Base-by-base conservation (phyloP, 345 rosid species). In the Schrenkiella parvula region DNA sequence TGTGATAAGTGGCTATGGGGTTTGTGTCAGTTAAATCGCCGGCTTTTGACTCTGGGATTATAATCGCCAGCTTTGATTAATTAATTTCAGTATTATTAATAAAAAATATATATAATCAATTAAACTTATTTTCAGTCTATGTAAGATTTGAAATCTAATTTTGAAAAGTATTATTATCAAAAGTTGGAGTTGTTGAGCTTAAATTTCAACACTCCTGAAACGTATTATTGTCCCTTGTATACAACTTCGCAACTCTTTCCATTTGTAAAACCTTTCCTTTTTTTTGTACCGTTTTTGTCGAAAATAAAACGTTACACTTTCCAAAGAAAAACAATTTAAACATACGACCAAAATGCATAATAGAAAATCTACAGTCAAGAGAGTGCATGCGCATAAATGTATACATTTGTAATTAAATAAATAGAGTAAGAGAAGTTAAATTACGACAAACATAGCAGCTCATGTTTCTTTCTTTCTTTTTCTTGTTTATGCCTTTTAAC, bases 301-400 rank as follows among this genome's bases (percentile, higher is more conserved):
- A 39, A 43, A 65, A 28, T 22, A 14, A 13, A 64, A 64, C 5
- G 38, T 46, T 66, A 74, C 67, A 38, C 37, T 39, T 66, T 22
- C 46, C 54, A 50, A 35, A 47, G 8, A 46, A n/a, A 34, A 34
- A 15, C 19, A 28, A 37, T 2, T 26, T 19, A 57, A 50, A 11
- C 63, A 59, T 59, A 58, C 52, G 54, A 37, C 67, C 68, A 67
- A 67, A 66, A 74, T 6, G 19, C 44, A n/a, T 64, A 5, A 29
- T 39, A 64, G 8, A 17, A 66, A 59, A 58, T 50, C 73, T 74
- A 74, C 41, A 67, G 62, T 74, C 68, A 74, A 41, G 65, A 43
- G 53, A 59, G 42, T 66, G 54, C 31, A 25, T 51, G 56, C 18
- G 32, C 32, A 23, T 63, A 64, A 44, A 64, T 35, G 28, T 28